Evolutionary conservation across 2,329 filamentous ascomycete genomes (phyloP), one percentile per base, ranked within the genome.

Genomic region (Exophiala sideris): DNA sequence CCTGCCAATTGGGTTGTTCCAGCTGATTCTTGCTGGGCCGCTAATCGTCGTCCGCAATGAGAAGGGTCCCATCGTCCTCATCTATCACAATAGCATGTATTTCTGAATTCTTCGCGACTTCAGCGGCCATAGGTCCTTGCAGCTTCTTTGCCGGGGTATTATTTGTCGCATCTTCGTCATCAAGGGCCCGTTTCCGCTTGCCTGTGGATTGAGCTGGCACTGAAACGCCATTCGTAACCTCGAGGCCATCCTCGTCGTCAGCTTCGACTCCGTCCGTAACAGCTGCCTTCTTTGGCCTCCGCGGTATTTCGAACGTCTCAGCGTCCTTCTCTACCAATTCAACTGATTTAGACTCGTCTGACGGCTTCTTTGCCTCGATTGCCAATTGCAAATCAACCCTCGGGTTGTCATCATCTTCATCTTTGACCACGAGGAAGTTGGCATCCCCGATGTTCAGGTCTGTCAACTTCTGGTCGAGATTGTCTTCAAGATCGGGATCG

Each of bases 401-500:
- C 0, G 87, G 80, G 45, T 70, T 61, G 3, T 70, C 62, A n/a
- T 63, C 50, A 44, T 90, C 87, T 52, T 95, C 81, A 60, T 88
- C 94, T n/a, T 87, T 85, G 48, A 97, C 76, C 0, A 89, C 95
- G 59, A 97, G 72, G 68, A 95, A 92, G 48, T 80, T 85, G 60
- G 88, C 88, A 20, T 80, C 76, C 54, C 81, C 81, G 63, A 96
- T 82, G 9, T 86, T 88, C 7, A 96, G 78, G 16, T 96, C 88
- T 21, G 72, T 78, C 47, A 99, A 79, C 57, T 87, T 91, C 75
- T 90, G 95, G 1, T 77, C 71, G 1, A 97, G 75, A 64, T 96
- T 95, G 53, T 95, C 89, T 3, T 89, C 89, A 65, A 95, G 83
- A 52, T 97, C 94, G 0, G 86, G 82, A 65, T 97, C 94, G 65